These are phyloP conservation scores for Immersiporthe knoxdaviesiana DNA, from an alignment of 2,329 filamentous ascomycete species.

Conservation along the genomic window DNA sequence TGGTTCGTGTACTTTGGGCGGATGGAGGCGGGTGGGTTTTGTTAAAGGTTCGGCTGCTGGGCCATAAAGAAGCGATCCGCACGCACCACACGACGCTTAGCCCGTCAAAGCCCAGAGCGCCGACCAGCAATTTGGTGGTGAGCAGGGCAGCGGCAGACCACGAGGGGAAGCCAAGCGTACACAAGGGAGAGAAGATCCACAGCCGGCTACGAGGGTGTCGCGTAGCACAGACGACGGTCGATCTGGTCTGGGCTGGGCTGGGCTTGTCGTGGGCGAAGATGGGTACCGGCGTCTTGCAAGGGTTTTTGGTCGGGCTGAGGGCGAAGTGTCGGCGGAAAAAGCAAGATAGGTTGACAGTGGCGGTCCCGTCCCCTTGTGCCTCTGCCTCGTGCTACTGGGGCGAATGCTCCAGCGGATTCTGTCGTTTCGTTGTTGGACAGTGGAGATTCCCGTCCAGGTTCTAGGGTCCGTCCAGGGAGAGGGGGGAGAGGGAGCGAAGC, in stretches of 20 bases:
- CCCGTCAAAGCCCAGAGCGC: constrained; percentile 18
- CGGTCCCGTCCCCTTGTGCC: constrained; percentile 3
- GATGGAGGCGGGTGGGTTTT: constrained; percentile 22
- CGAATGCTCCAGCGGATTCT: constrained; percentile 3
- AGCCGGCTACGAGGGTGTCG: constrained; percentile 25
- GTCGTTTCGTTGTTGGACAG: not conserved
- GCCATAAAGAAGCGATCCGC: constrained; percentile 18
- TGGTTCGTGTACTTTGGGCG: constrained; percentile 15
- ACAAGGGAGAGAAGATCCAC: constrained; percentile 18
- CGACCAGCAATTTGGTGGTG: constrained; percentile 5
- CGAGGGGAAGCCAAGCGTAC: constrained; percentile 6
- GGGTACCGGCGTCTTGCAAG: not conserved
- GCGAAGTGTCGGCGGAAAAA: constrained; percentile 7
- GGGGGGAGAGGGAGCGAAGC: not conserved
- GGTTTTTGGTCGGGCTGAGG: constrained; percentile 9
- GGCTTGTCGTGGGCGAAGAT: not conserved
- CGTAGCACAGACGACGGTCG: constrained; percentile 22
- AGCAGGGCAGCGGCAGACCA: constrained; percentile 19
- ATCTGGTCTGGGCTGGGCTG: constrained; percentile 18
- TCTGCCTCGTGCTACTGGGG: constrained; percentile 13
- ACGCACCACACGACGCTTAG: constrained; percentile 23
- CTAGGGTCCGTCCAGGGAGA: not conserved
- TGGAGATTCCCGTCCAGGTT: not conserved
- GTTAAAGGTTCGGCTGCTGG: constrained; percentile 17
- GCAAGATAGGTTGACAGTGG: constrained; percentile 10